phyloP scores from a whole-genome alignment of 1,284 basidiomycete species.

The Cystobasidium sp. region DNA sequence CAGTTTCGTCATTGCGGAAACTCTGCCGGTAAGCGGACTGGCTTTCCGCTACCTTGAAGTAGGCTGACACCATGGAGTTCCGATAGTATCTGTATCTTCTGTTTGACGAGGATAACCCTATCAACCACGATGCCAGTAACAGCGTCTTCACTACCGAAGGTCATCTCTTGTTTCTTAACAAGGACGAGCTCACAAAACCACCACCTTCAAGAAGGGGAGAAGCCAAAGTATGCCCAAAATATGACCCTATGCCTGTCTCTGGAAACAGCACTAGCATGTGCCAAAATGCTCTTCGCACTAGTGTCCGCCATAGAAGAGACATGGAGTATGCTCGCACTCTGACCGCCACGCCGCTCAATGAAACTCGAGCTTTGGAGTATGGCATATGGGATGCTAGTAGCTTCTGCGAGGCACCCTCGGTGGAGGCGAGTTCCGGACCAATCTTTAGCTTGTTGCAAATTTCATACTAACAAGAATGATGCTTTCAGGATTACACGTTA shows the following conservation, averaged over 20 bases:
- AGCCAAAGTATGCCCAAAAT: slow-evolving; percentile 39
- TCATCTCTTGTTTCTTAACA: slow-evolving; percentile 72
- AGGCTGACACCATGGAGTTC: background rate
- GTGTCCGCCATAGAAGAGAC: slow-evolving; percentile 46
- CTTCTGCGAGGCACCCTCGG: slow-evolving; percentile 45
- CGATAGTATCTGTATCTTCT: slow-evolving; percentile 84
- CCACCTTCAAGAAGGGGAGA: slow-evolving; percentile 23
- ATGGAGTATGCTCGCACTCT: slow-evolving; percentile 51
- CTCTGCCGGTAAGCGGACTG: slow-evolving; percentile 69
- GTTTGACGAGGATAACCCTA: slow-evolving; percentile 80
- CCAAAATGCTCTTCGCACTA: slow-evolving; percentile 31
- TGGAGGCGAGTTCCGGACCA: slow-evolving; percentile 46
- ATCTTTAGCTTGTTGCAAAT: background rate
- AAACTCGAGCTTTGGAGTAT: slow-evolving; percentile 34
- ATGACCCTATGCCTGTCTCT: slow-evolving; percentile 43
- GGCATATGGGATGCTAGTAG: slow-evolving; percentile 48
- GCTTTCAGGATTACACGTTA: slow-evolving; percentile 46
- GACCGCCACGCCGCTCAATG: slow-evolving; percentile 43
- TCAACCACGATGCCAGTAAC: slow-evolving; percentile 75
- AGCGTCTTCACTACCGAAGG: slow-evolving; percentile 92
- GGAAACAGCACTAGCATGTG: slow-evolving; percentile 3
- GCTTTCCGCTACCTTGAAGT: slow-evolving; percentile 23
- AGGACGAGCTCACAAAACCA: slow-evolving; percentile 28
- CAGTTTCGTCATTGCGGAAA: slow-evolving; percentile 62
- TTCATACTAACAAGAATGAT: background rate